Evolutionary conservation across 2,329 filamentous ascomycete genomes (phyloP).

Genomic region (Fusarium drepaniforme): DNA sequence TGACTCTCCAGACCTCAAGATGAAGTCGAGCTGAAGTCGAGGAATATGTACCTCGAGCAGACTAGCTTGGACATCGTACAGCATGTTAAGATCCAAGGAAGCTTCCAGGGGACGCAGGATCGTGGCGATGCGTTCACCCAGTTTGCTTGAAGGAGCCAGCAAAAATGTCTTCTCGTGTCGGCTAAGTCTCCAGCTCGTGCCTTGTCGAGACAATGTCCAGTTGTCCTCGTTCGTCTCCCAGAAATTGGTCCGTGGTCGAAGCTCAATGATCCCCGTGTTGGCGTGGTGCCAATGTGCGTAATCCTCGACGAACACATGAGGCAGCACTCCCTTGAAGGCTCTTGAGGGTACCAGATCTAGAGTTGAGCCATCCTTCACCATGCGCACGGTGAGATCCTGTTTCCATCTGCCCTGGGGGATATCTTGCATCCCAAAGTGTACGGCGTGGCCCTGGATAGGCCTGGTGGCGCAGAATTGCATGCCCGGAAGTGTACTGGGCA

Average conservation of each 20-base stretch:
- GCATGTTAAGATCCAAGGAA: constrained; percentile 15
- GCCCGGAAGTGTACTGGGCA: constrained; percentile 29
- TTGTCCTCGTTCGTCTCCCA: constrained; percentile 41
- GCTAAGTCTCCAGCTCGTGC: constrained; percentile 17
- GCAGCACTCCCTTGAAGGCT: constrained; percentile 47
- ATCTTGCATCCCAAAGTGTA: constrained; percentile 52
- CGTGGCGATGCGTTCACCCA: neutral
- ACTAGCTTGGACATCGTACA: neutral
- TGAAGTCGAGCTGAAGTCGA: constrained; percentile 40
- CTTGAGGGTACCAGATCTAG: constrained; percentile 50
- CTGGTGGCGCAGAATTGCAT: constrained; percentile 57
- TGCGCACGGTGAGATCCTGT: constrained; percentile 50
- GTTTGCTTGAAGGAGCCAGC: neutral
- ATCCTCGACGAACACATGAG: constrained; percentile 52
- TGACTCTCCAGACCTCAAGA: neutral
- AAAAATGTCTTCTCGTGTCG: neutral
- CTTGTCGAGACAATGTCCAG: constrained; percentile 41
- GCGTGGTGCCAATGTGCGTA: constrained; percentile 62
- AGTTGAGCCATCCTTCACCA: constrained; percentile 9
- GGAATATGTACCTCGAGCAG: constrained; percentile 11
- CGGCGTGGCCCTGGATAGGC: constrained; percentile 33
- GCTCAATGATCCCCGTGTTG: constrained; percentile 45
- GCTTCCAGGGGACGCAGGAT: constrained; percentile 20
- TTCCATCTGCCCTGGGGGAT: constrained; percentile 26
- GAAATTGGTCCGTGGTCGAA: constrained; percentile 41